Evolutionary conservation across 139 green algal genomes (phyloP).

Genomic region (Parachlorella kessleri): DNA sequence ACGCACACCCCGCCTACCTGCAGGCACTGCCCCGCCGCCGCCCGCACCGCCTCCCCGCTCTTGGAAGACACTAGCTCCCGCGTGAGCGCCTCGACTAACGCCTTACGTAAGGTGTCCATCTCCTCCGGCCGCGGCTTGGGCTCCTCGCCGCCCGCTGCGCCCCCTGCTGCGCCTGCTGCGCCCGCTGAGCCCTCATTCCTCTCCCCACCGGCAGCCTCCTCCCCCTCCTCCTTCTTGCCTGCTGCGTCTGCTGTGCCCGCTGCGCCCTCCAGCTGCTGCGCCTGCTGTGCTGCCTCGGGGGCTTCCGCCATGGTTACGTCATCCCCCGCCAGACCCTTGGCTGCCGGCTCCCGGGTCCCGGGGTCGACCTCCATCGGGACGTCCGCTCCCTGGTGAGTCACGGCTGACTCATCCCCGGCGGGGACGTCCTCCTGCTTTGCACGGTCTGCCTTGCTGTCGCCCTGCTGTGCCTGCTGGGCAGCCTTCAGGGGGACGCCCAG

Average conservation of each 20-base stretch:
- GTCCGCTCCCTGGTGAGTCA: constrained; percentile 10
- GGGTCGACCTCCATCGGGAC: constrained; percentile 7
- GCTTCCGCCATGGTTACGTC: too few relatives aligned
- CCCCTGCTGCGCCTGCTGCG: constrained; percentile 11
- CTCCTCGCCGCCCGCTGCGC: not conserved
- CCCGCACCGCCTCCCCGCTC: constrained; percentile 39
- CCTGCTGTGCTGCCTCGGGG: too few relatives aligned
- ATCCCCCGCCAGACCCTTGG: too few relatives aligned
- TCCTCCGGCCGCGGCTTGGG: not conserved
- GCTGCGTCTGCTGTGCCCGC: too few relatives aligned
- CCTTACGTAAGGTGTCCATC: not conserved
- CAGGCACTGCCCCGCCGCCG: constrained; percentile 33
- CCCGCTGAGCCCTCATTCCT: constrained; percentile 2
- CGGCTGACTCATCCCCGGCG: constrained; percentile 38
- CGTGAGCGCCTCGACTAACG: constrained; percentile 36
- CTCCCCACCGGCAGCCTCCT: not conserved
- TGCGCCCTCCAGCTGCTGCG: too few relatives aligned
- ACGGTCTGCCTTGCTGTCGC: too few relatives aligned
- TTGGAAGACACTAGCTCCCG: constrained; percentile 34
- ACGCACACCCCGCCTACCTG: not conserved
- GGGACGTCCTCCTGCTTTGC: constrained; percentile 62
- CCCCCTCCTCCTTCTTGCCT: too few relatives aligned
- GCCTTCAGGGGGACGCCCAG: too few relatives aligned
- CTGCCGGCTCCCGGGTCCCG: not conserved
- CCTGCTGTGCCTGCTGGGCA: too few relatives aligned